Evolutionary conservation across 441 rosid genomes (phyloP).

Genomic region (Lepidium campestre): DNA sequence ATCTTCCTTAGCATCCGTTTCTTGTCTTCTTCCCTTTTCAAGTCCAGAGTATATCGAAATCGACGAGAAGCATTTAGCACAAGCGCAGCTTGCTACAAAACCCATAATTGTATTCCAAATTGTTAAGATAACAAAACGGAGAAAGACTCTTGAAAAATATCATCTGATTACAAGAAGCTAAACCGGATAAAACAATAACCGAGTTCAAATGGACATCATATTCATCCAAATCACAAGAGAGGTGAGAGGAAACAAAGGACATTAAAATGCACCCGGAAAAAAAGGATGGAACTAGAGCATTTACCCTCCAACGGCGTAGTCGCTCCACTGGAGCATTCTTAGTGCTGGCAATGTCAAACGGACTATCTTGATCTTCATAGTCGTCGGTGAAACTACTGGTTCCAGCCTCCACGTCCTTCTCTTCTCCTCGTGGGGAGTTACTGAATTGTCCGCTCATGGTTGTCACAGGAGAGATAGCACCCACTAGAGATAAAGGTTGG

Average conservation of each 20-base stretch:
- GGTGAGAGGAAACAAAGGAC: neutral
- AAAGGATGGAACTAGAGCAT: neutral
- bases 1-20: slow-evolving; percentile 58
- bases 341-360: slow-evolving; percentile 45
- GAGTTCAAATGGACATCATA: neutral
- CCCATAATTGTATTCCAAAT: neutral
- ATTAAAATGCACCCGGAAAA: neutral
- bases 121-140: neutral
- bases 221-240: neutral
- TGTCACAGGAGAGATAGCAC: slow-evolving; percentile 87
- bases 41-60: slow-evolving; percentile 86
- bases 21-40: slow-evolving; percentile 87
- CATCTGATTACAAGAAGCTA: neutral
- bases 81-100: slow-evolving; percentile 87
- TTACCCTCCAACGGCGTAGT: slow-evolving; percentile 70
- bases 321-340: slow-evolving; percentile 48
- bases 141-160: neutral
- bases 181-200: neutral
- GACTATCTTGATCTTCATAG: slow-evolving; percentile 25
- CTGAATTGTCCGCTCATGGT: slow-evolving; percentile 36
- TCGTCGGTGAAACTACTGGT: slow-evolving; percentile 27
- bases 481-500: slow-evolving; percentile 8
- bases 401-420: slow-evolving; percentile 46
- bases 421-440: slow-evolving; percentile 43
- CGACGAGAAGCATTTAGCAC: slow-evolving; percentile 96